phyloP scores from a whole-genome alignment of 192 early-diverging fungal genomes.

The Dissophora globulifera region DNA sequence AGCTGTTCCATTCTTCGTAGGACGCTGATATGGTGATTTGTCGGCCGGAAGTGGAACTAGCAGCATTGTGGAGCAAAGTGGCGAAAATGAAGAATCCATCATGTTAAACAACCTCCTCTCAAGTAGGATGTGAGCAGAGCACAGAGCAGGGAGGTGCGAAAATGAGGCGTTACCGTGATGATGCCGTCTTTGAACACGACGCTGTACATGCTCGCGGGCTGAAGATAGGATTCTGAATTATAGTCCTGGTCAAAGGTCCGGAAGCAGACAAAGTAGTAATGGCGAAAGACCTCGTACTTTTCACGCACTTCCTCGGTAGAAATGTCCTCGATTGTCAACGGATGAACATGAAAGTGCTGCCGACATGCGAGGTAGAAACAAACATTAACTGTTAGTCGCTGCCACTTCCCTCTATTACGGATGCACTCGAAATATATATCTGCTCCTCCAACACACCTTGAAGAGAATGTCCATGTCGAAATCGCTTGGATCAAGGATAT shows the following conservation, averaged over 20 bases:
- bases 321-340: conserved; percentile 91
- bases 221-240: conserved; percentile 69
- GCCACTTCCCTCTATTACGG: no score
- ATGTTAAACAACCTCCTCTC: no score
- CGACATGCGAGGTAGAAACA: no score
- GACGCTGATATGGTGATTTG: conserved; percentile 86
- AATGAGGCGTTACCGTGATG: conserved; percentile 71
- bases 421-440: no score
- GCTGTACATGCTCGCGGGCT: conserved; percentile 74
- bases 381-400: no score
- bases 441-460: conserved; percentile 49
- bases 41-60: conserved; percentile 85
- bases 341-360: conserved; percentile 77
- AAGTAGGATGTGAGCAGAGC: no score
- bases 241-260: conserved; percentile 78
- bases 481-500: conserved; percentile 65
- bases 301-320: conserved; percentile 86
- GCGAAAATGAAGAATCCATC: no score
- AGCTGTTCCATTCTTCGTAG: conserved; percentile 86
- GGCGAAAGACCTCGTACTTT: conserved; percentile 88
- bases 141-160: no score
- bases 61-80: background rate
- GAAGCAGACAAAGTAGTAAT: conserved; percentile 95
- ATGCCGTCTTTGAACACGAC: conserved; percentile 79
- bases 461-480: conserved; percentile 68